Conservation (phyloP, 768 basidiomycete species). For the Phylloporus scabripes region DNA sequence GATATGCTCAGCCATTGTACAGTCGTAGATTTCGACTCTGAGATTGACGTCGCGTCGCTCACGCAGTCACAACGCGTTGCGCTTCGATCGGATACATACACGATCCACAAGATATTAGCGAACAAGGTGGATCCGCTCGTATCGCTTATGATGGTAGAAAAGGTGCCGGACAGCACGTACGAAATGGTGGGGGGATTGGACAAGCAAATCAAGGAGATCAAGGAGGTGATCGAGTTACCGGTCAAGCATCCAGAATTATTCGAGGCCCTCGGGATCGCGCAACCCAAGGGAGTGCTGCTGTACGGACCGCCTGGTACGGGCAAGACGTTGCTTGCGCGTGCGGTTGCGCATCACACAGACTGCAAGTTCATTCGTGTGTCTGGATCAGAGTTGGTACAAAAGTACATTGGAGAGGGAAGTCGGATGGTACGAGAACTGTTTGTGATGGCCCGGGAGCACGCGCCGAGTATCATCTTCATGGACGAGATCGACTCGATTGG, state of each 20-base stretch:
- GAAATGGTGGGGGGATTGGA: slow-evolving; percentile 99
- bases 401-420: slow-evolving; percentile 96
- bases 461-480: slow-evolving; percentile 99
- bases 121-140: slow-evolving; percentile 98
- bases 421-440: slow-evolving; percentile 97
- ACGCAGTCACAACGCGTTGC: slow-evolving; percentile 89
- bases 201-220: slow-evolving; percentile 97
- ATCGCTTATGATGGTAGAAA: slow-evolving; percentile 99
- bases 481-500: slow-evolving; percentile 99
- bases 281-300: slow-evolving; percentile 92
- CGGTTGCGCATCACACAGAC: slow-evolving; percentile 96
- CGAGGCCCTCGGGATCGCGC: slow-evolving; percentile 92
- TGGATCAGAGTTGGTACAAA: slow-evolving; percentile 92
- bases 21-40: slow-evolving; percentile 93
- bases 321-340: slow-evolving; percentile 91
- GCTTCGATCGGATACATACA: slow-evolving; percentile 93
- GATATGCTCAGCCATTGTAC: neutral
- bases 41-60: slow-evolving; percentile 74
- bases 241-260: slow-evolving; percentile 98
- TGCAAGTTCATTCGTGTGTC: slow-evolving; percentile 96
- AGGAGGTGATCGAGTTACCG: slow-evolving; percentile 96
- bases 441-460: slow-evolving; percentile 97
- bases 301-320: slow-evolving; percentile 97
- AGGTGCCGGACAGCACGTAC: slow-evolving; percentile 98
- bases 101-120: slow-evolving; percentile 92